phyloP scores from a whole-genome alignment of 1,284 basidiomycete species.

The Limonomyces culmigenus region DNA sequence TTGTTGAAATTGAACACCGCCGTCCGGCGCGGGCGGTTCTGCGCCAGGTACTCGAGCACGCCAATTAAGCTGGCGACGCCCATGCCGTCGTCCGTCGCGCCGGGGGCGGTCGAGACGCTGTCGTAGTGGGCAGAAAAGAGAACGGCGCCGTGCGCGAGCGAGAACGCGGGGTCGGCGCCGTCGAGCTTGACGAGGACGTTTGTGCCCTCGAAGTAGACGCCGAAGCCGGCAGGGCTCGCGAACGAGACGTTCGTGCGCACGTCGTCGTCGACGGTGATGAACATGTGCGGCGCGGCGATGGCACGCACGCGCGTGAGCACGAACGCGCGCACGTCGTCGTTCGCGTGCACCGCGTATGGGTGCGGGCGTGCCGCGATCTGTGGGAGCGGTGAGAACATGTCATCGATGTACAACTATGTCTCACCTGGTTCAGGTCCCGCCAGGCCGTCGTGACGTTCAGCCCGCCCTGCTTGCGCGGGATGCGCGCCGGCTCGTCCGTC shows the following conservation, averaged over 20 bases:
- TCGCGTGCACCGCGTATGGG: slow-evolving; percentile 60
- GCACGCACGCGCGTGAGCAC: slow-evolving; percentile 34
- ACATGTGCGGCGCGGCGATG: slow-evolving; percentile 23
- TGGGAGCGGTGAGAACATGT: slow-evolving; percentile 1
- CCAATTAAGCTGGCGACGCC: slow-evolving; percentile 50
- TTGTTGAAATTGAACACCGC: slow-evolving; percentile 72
- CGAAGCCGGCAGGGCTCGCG: no score
- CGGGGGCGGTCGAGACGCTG: slow-evolving; percentile 59
- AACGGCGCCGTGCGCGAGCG: slow-evolving; percentile 25
- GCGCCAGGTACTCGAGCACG: slow-evolving; percentile 40
- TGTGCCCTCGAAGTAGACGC: slow-evolving; percentile 56
- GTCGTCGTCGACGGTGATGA: slow-evolving; percentile 37
- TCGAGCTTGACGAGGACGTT: slow-evolving; percentile 58
- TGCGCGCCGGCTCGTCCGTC: slow-evolving; percentile 32
- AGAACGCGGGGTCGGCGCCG: slow-evolving; percentile 24
- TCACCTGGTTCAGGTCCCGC: slow-evolving; percentile 39
- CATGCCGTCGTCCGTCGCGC: slow-evolving; percentile 67
- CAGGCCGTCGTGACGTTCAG: slow-evolving; percentile 42
- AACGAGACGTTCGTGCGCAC: slow-evolving; percentile 39
- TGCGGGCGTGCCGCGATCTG: slow-evolving; percentile 55
- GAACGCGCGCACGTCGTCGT: slow-evolving; percentile 44
- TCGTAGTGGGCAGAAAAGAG: slow-evolving; percentile 72
- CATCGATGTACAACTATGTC: neutral
- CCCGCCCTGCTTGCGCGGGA: slow-evolving; percentile 28
- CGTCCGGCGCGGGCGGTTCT: slow-evolving; percentile 34